A percentile compares a stretch with the other conserved stretches of the same genome.
Conservation (phyloP, 768 basidiomycete species). For the Rhodotorula toruloides region DNA sequence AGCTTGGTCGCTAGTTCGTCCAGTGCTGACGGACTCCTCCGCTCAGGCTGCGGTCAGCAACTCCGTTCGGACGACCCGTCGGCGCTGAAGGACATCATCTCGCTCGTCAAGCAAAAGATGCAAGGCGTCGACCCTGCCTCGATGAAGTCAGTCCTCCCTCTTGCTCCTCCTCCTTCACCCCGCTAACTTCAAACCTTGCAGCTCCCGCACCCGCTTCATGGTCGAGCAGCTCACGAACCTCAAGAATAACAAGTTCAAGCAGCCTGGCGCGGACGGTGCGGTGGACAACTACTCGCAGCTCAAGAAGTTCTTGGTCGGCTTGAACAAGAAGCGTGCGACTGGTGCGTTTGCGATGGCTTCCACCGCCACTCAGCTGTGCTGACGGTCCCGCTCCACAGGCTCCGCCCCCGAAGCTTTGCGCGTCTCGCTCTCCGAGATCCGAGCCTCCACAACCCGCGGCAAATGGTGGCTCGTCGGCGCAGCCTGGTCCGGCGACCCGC, state of each 20-base stretch:
- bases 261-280: conserved; percentile 60
- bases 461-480: conserved; percentile 99
- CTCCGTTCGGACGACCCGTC: conserved; percentile 86
- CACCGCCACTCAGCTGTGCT: neutral
- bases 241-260: conserved; percentile 75
- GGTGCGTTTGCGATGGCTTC: conserved; percentile 50
- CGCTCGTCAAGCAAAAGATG: conserved; percentile 69
- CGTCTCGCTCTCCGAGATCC: conserved; percentile 77
- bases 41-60: conserved; percentile 79
- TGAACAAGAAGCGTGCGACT: conserved; percentile 67
- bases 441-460: conserved; percentile 72
- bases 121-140: conserved; percentile 51
- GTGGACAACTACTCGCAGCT: conserved; percentile 72
- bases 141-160: conserved; percentile 53
- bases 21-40: neutral
- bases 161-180: neutral
- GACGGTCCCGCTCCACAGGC: neutral
- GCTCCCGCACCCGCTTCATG: conserved; percentile 91
- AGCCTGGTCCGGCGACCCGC: conserved; percentile 88
- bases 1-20: neutral
- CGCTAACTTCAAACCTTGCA: conserved; percentile 44
- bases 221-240: conserved; percentile 84
- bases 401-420: conserved; percentile 64
- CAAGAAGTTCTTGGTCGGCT: conserved; percentile 74
- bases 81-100: conserved; percentile 83